phyloP scores from a whole-genome alignment of 306 rosid species.

The Acacia confusa region DNA sequence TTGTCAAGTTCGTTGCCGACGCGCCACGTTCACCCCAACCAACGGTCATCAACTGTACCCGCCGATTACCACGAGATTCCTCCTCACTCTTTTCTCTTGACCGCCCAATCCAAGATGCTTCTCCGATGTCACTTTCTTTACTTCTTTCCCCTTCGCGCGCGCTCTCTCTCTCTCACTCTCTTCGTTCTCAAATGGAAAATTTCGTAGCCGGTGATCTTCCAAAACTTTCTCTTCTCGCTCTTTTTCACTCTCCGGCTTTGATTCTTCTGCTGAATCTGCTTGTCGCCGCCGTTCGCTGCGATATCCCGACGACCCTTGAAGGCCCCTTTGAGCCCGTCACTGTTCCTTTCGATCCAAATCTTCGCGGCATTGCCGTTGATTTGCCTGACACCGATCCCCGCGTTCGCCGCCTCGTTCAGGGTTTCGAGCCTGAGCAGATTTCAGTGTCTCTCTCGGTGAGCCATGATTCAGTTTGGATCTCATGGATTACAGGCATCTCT shows the following conservation, averaged over 20 bases:
- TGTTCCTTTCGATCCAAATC: conserved; percentile 50
- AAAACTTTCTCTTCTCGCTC: not conserved
- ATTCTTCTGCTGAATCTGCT: conserved; percentile 26
- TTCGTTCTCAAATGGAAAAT: not conserved
- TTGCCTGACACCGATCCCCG: conserved; percentile 67
- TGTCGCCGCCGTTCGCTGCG: not conserved
- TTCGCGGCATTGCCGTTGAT: conserved; percentile 68
- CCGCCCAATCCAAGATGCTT: not conserved
- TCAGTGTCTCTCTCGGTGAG: conserved; percentile 63
- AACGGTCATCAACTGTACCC: not conserved
- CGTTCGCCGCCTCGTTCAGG: conserved; percentile 53
- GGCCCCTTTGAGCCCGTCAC: conserved; percentile 76
- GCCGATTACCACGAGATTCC: not conserved
- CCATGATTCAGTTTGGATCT: conserved; percentile 73
- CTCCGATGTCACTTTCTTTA: not conserved
- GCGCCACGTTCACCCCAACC: not conserved
- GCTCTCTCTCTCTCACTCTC: not conserved
- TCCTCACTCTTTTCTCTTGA: not conserved
- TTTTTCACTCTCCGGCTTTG: not conserved
- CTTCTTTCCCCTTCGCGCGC: too few relatives aligned
- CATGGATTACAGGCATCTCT: conserved; percentile 73
- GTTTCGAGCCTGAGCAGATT: conserved; percentile 81
- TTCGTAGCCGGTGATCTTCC: not conserved
- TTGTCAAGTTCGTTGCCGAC: not conserved
- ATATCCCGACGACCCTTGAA: conserved; percentile 67